These are phyloP conservation scores for Thelonectria rubi DNA, from an alignment of 2,329 filamentous ascomycete species.

Conservation along the genomic window DNA sequence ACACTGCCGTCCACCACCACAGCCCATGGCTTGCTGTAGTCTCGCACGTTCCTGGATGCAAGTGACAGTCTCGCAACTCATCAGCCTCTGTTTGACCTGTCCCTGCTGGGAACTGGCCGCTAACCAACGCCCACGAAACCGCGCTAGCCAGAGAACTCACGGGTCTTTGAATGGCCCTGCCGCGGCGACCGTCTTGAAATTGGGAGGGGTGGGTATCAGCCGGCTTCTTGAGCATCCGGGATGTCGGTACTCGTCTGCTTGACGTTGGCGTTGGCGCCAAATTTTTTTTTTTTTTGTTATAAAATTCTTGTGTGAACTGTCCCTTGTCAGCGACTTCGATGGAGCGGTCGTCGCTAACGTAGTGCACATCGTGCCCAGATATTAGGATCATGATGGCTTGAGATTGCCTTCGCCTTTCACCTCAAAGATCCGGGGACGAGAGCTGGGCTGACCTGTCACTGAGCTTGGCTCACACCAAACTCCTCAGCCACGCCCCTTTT, in stretches of 20 bases:
- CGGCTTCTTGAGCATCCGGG: constrained; percentile 42
- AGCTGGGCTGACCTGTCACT: constrained; percentile 15
- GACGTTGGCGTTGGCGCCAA: constrained; percentile 19
- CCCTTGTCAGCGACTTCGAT: constrained; percentile 13
- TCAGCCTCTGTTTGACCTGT: constrained; percentile 35
- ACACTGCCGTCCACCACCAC: constrained; percentile 41
- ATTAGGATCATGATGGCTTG: constrained; percentile 16
- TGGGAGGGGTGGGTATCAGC: constrained; percentile 37
- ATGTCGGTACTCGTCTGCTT: constrained; percentile 38
- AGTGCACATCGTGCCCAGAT: constrained; percentile 3
- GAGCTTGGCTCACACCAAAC: constrained; percentile 6
- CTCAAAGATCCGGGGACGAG: constrained; percentile 11
- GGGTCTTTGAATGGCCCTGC: constrained; percentile 19
- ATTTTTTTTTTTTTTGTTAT: constrained; percentile 25
- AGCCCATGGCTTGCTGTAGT: constrained; percentile 44
- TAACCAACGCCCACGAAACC: constrained; percentile 35
- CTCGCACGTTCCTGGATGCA: constrained; percentile 45
- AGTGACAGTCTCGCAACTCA: constrained; percentile 42
- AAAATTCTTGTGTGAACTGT: constrained; percentile 15
- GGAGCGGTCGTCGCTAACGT: not conserved
- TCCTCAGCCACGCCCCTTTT: constrained; percentile 21
- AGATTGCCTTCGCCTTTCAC: constrained; percentile 12
- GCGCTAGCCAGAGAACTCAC: constrained; percentile 33
- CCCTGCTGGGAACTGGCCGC: constrained; percentile 30
- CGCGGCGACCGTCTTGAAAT: constrained; percentile 28